Percentiles rank a stretch among this genome's conserved stretches.
Conservation (phyloP, 805 yeast genomes). For the Pichia californica region DNA sequence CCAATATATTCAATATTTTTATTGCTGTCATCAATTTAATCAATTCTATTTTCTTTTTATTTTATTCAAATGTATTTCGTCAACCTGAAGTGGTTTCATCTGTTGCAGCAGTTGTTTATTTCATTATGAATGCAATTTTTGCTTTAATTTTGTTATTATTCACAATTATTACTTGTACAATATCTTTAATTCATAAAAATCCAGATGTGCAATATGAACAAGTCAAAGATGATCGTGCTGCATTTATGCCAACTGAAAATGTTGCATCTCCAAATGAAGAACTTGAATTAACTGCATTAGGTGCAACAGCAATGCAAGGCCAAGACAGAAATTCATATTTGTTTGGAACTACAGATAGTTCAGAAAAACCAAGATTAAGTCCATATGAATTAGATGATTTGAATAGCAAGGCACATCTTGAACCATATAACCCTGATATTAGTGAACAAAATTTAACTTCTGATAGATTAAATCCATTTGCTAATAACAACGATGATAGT, state of each 20-base stretch:
- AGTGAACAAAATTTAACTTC: too few relatives aligned
- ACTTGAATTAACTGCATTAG: constrained; percentile 66
- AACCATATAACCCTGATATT: constrained; percentile 4
- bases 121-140: constrained; percentile 82
- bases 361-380: constrained; percentile 5
- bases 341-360: constrained; percentile 1
- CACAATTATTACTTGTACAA: constrained; percentile 79
- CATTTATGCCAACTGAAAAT: constrained; percentile 75
- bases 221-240: constrained; percentile 91
- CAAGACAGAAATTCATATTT: constrained; percentile 36
- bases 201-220: constrained; percentile 96
- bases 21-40: constrained; percentile 73
- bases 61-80: constrained; percentile 76
- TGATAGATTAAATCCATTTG: constrained; percentile 12
- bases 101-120: constrained; percentile 84
- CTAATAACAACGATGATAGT: neutral
- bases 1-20: constrained; percentile 87
- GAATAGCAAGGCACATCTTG: constrained; percentile 5
- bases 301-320: constrained; percentile 62
- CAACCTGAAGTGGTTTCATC: constrained; percentile 88
- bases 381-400: constrained; percentile 5
- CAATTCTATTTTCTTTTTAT: constrained; percentile 81
- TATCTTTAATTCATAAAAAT: constrained; percentile 80
- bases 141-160: constrained; percentile 76
- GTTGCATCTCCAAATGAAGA: constrained; percentile 35